A percentile compares a stretch with the other conserved stretches of the same genome.
phyloP scores from a whole-genome alignment of 2,329 filamentous ascomycete species.

The Aschersonia sp. region DNA sequence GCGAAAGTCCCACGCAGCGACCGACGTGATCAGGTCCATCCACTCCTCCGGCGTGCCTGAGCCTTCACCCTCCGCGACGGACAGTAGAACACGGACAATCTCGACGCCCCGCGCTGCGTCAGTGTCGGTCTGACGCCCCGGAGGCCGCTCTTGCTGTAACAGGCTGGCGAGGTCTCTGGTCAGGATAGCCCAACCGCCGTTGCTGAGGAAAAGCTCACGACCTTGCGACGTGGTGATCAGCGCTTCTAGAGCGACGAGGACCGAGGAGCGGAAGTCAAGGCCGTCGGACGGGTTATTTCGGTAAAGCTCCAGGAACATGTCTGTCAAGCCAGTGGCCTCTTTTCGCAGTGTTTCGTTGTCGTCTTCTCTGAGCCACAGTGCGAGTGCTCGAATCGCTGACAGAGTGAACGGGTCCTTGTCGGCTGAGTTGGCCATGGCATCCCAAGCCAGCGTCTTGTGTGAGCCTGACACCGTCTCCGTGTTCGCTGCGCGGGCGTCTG shows the following conservation, averaged over 20 bases:
- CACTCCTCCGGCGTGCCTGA: slow-evolving; percentile 35
- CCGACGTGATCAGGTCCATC: slow-evolving; percentile 38
- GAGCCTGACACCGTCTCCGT: slow-evolving; percentile 29
- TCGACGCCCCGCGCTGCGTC: slow-evolving; percentile 34
- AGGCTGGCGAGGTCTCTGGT: slow-evolving; percentile 32
- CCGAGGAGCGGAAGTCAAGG: slow-evolving; percentile 40
- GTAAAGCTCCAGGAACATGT: slow-evolving; percentile 52
- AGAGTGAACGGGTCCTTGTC: slow-evolving; percentile 44
- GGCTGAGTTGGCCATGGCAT: slow-evolving; percentile 32
- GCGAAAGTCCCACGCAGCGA: slow-evolving; percentile 32
- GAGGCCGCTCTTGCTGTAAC: slow-evolving; percentile 17
- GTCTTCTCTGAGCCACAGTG: slow-evolving; percentile 57
- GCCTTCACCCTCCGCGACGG: slow-evolving; percentile 31
- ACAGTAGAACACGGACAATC: slow-evolving; percentile 39
- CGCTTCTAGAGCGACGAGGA: slow-evolving; percentile 46
- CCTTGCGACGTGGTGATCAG: slow-evolving; percentile 35
- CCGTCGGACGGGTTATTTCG: slow-evolving; percentile 15
- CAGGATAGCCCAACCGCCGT: slow-evolving; percentile 40
- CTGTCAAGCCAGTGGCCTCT: slow-evolving; percentile 43
- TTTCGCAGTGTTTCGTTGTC: slow-evolving; percentile 43
- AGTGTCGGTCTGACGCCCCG: slow-evolving; percentile 10
- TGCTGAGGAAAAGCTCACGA: slow-evolving; percentile 28
- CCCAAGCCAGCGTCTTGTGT: slow-evolving; percentile 40
- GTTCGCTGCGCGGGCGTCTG: slow-evolving; percentile 31
- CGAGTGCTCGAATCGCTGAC: slow-evolving; percentile 40